Percentiles rank a stretch among this genome's conserved stretches.
Conservation (phyloP, 163 green algal genomes). For the Scenedesmus sp. region DNA sequence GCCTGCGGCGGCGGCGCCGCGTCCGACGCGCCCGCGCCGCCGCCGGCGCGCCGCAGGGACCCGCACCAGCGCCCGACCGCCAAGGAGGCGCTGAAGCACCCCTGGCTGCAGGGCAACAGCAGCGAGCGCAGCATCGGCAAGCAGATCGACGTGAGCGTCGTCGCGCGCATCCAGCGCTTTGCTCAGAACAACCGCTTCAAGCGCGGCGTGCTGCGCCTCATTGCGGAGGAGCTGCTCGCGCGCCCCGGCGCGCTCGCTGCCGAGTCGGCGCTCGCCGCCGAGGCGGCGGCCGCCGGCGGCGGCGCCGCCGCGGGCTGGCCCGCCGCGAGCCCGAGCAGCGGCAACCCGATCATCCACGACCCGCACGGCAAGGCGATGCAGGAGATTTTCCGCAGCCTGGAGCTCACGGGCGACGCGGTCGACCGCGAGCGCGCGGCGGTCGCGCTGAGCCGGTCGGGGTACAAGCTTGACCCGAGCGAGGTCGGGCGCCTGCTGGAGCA, state of each 20-base stretch:
- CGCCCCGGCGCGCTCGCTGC: conserved; percentile 38
- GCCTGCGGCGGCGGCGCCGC: not conserved
- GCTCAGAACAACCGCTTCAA: conserved; percentile 73
- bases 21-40: not conserved
- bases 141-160: conserved; percentile 69
- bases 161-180: conserved; percentile 90
- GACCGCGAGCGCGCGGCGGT: conserved; percentile 34
- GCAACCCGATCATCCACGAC: conserved; percentile 33
- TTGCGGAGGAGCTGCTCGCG: conserved; percentile 59
- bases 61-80: conserved; percentile 73
- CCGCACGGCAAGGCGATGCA: conserved; percentile 28
- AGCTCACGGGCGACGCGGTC: not conserved
- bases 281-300: not conserved
- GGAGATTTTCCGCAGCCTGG: conserved; percentile 25
- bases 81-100: conserved; percentile 83
- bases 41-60: conserved; percentile 57
- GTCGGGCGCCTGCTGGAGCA: conserved; percentile 55
- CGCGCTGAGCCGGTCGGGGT: conserved; percentile 51
- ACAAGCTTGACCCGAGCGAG: conserved; percentile 53
- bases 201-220: conserved; percentile 77
- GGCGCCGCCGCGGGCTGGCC: not conserved
- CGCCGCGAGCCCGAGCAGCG: not conserved
- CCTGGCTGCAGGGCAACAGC: conserved; percentile 77
- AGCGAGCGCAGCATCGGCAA: conserved; percentile 57
- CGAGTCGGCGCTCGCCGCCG: conserved; percentile 18